Conservation (phyloP, 495 filamentous ascomycete species). For the Corynascus novoguineensis region DNA sequence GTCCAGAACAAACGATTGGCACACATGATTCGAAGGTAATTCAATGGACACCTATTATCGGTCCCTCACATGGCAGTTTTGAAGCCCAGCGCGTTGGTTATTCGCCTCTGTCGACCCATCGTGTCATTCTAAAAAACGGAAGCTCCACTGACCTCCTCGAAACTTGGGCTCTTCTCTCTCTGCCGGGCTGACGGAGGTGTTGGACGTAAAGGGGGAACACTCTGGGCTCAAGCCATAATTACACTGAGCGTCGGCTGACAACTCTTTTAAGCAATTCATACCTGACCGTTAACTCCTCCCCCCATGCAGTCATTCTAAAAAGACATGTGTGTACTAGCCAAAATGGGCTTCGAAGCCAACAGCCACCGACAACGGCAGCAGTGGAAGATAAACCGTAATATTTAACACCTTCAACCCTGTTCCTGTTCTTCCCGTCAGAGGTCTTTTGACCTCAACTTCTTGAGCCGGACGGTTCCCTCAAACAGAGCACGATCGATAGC, state of each 20-base stretch:
- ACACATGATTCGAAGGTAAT: too few species aligned
- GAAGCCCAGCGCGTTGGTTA: too few species aligned
- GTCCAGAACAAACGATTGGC: too few species aligned
- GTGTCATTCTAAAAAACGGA: too few species aligned
- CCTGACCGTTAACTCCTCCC: constrained; percentile 11
- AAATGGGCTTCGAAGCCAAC: neutral
- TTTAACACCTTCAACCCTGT: constrained; percentile 11
- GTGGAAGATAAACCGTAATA: neutral
- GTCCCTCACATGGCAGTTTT: too few species aligned
- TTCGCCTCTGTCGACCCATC: too few species aligned
- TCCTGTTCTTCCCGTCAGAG: constrained; percentile 23
- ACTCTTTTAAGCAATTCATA: neutral
- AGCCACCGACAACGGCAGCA: neutral
- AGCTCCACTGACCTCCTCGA: too few species aligned
- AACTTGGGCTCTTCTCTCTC: too few species aligned
- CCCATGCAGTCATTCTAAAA: constrained; percentile 14
- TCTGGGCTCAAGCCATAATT: too few species aligned
- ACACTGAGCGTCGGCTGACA: neutral
- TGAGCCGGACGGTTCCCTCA: constrained; percentile 74
- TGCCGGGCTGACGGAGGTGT: too few species aligned
- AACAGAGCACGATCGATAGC: constrained; percentile 89
- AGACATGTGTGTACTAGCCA: constrained; percentile 6
- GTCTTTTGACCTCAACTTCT: constrained; percentile 71
- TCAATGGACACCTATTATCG: too few species aligned
- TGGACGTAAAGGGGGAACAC: too few species aligned